Conservation (phyloP, 441 rosid genomes). For the Pelargonium myrrhifolium region DNA sequence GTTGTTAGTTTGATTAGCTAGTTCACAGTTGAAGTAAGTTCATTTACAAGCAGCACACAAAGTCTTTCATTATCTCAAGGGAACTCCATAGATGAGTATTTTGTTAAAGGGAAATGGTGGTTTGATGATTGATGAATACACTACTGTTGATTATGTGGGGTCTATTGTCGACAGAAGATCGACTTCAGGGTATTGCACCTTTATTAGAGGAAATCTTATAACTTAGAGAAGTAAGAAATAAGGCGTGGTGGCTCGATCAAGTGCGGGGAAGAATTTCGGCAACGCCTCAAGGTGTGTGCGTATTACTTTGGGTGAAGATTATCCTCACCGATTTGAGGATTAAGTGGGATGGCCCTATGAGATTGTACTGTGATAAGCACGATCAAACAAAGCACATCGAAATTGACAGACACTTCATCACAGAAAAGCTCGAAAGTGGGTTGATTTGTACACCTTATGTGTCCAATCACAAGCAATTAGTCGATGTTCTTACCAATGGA, state of each 20-base stretch:
- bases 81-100: neutral
- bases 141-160: neutral
- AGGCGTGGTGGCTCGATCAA: neutral
- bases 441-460: neutral
- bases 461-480: too few species aligned
- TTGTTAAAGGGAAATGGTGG: neutral
- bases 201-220: neutral
- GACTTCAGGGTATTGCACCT: neutral
- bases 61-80: neutral
- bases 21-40: neutral
- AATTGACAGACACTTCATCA: slow-evolving; percentile 7
- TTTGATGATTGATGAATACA: neutral
- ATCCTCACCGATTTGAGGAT: neutral
- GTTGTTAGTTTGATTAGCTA: neutral
- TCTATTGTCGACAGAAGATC: neutral
- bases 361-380: neutral
- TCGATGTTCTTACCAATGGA: too few species aligned
- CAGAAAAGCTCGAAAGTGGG: slow-evolving; percentile 4
- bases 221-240: neutral
- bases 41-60: neutral
- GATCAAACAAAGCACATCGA: slow-evolving; percentile 12
- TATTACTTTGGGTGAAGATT: neutral
- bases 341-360: neutral
- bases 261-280: neutral
- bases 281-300: neutral